Evolutionary conservation across 306 rosid genomes (phyloP), one percentile per base, ranked within the genome.

Genomic region (Medicago lupulina): DNA sequence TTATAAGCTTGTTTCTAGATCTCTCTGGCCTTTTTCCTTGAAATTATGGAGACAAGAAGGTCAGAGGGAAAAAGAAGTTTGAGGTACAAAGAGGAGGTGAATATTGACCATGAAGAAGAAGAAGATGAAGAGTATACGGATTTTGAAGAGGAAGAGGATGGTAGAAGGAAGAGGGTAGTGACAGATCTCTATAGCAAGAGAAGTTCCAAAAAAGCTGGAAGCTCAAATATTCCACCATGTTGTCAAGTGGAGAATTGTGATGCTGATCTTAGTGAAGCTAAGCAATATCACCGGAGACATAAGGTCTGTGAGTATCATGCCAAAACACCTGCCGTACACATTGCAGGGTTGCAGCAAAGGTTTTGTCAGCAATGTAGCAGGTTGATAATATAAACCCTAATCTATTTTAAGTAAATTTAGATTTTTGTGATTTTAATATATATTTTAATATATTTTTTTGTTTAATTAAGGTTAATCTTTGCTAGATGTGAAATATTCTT

Each of bases 351-450:
- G 49, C 87, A 67, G 6, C 92, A 92, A 76, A 87, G 99, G 47
- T 95, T 95, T 84, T 95, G 99, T 81, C 99, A 95, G 83, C 99
- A 95, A 90, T 92, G 99, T 62, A 95, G 99, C 96, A 89, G 97
- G 99, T 81, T 86, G 16, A 6, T 17, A 31, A 5, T 34, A 34
- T 34, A 18, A 91, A 91, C 93, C 96, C 97, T 89, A 91, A 74
- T 74, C 67, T 76, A 6, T 53, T 39, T 73, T 1, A 6, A 67
- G 3, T 71, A 31, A 16, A 34, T 46, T 25, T 34, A 18, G 1
- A 18, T 2, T 65, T 40, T 65, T 65, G 2, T 40, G 6, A 0
- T 15, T 75, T 9, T n/a, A 43, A 11, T 63, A 34, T 62, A 3
- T 55, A 8, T 67, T 68, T 38, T 19, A 21, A 21, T 72, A 28